Conservation (phyloP, 2,329 filamentous ascomycete genomes). For the Trichoderma sp. region DNA sequence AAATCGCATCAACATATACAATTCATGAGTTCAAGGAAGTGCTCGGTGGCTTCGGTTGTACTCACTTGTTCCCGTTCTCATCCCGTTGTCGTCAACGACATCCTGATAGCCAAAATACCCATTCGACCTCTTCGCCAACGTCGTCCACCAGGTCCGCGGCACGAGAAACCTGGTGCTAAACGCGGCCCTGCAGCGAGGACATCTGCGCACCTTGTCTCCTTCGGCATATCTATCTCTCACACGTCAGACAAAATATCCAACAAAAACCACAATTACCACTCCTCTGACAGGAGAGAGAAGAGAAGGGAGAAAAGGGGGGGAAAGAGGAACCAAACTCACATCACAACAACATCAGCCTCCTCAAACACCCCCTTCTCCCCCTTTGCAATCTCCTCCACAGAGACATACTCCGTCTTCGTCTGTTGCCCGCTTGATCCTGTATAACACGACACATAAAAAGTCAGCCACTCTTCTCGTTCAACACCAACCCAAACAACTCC, state of each 20-base stretch:
- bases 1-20: too few relatives aligned
- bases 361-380: not conserved
- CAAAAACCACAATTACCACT: not conserved
- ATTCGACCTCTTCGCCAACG: slow-evolving; percentile 41
- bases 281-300: not conserved
- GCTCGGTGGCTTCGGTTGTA: not conserved
- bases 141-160: slow-evolving; percentile 43
- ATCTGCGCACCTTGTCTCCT: slow-evolving; percentile 39
- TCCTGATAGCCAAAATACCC: slow-evolving; percentile 44
- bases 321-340: not conserved
- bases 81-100: slow-evolving; percentile 22
- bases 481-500: not conserved
- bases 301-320: not conserved
- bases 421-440: not conserved
- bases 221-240: slow-evolving; percentile 35
- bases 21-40: too few relatives aligned
- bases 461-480: not conserved
- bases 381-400: not conserved
- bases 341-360: slow-evolving; percentile 9
- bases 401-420: not conserved
- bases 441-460: not conserved
- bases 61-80: slow-evolving; percentile 8
- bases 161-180: slow-evolving; percentile 37
- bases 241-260: not conserved
- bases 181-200: slow-evolving; percentile 33